Conservation (phyloP, 768 basidiomycete species). For the Kondoa malvinella region DNA sequence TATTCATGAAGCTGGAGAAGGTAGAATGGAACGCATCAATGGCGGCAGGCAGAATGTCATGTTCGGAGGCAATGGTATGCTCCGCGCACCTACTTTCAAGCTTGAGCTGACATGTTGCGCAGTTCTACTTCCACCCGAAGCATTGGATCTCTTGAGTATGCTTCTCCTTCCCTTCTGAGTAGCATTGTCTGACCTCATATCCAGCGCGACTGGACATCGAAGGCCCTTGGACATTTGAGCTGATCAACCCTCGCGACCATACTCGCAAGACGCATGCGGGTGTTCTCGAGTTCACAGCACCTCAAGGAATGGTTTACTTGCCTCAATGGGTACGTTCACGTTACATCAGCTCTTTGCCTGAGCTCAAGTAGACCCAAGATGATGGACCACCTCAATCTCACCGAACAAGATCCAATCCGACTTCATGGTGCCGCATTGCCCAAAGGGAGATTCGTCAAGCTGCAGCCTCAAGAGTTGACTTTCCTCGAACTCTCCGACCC, state of each 20-base stretch:
- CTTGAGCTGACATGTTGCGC: constrained; percentile 15
- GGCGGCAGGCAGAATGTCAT: constrained; percentile 74
- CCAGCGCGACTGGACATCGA: constrained; percentile 64
- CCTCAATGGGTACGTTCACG: constrained; percentile 63
- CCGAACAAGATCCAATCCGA: constrained; percentile 87
- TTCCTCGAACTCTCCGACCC: constrained; percentile 95
- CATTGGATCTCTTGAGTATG: background rate
- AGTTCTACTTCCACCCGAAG: background rate
- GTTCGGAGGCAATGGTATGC: constrained; percentile 91
- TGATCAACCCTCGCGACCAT: constrained; percentile 72
- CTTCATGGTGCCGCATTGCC: constrained; percentile 71
- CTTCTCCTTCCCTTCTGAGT: background rate
- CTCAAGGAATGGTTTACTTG: constrained; percentile 84
- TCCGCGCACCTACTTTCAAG: constrained; percentile 18
- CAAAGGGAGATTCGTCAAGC: constrained; percentile 89
- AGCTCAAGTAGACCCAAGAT: too few relatives aligned
- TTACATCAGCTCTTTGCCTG: background rate
- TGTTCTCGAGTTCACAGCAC: constrained; percentile 96
- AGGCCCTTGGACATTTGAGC: constrained; percentile 86
- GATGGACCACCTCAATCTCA: constrained; percentile 88
- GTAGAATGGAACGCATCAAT: constrained; percentile 16
- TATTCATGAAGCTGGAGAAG: constrained; percentile 27
- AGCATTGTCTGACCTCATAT: background rate
- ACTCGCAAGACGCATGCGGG: constrained; percentile 76
- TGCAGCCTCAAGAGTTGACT: constrained; percentile 86